phyloP scores from a whole-genome alignment of 257 asterid species.

The Catharanthus roseus region DNA sequence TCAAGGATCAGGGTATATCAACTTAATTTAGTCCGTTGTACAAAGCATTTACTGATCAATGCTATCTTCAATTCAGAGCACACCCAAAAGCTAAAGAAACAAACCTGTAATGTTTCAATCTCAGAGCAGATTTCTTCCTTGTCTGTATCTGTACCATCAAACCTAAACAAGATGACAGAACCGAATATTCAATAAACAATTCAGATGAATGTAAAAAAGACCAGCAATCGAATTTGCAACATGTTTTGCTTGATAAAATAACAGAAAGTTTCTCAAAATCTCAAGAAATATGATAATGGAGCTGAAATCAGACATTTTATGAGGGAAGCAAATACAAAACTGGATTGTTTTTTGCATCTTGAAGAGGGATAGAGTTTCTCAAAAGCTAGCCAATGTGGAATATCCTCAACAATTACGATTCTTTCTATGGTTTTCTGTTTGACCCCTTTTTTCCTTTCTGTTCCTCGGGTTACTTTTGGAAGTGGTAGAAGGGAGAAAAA shows the following conservation, averaged over 20 bases:
- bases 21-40: not conserved
- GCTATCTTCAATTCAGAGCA: not conserved
- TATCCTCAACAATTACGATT: not conserved
- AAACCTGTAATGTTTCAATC: conserved; percentile 69
- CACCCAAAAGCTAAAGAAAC: conserved; percentile 11
- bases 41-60: not conserved
- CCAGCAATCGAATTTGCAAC: not conserved
- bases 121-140: conserved; percentile 42
- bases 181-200: not conserved
- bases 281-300: not conserved
- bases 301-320: not conserved
- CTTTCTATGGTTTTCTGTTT: not conserved
- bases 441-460: not conserved
- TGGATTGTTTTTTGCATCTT: not conserved
- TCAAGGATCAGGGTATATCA: not conserved
- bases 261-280: not conserved
- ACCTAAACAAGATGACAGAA: conserved; percentile 39
- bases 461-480: not conserved
- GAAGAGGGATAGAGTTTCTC: no score
- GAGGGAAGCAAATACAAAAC: not conserved
- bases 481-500: not conserved
- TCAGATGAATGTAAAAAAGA: not conserved
- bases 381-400: no score
- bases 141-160: conserved; percentile 35
- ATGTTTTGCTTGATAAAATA: not conserved